These are phyloP conservation scores for Globisporangium cederbergense DNA, from an alignment of 352 stramenopile genomes.

Conservation along the genomic window DNA sequence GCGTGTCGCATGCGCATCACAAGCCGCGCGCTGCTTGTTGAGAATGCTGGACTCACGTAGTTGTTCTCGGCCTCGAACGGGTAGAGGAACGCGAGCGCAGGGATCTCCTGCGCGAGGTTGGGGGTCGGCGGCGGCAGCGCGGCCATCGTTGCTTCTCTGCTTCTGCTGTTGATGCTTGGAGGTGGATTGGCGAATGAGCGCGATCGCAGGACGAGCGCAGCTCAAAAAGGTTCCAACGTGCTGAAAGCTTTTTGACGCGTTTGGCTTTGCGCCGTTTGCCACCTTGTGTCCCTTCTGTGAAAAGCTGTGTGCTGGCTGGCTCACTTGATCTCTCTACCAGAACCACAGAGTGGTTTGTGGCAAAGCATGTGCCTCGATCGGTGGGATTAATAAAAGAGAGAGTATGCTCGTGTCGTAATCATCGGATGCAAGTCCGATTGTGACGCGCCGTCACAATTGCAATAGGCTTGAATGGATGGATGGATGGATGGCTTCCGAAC, in stretches of 20 bases:
- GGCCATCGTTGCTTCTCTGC: slow-evolving; percentile 2
- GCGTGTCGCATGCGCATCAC: slow-evolving; percentile 8
- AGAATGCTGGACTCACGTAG: slow-evolving; percentile 29
- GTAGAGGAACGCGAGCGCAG: slow-evolving; percentile 55
- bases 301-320: background rate
- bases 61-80: slow-evolving; percentile 73
- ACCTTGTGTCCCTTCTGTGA: background rate
- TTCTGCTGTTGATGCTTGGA: background rate
- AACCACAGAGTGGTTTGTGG: too few species aligned
- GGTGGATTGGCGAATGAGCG: slow-evolving; percentile 13
- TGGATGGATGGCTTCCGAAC: too few species aligned
- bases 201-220: background rate
- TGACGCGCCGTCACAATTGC: too few species aligned
- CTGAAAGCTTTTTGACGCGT: background rate
- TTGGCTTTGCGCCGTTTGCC: background rate
- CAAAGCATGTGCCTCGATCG: too few species aligned
- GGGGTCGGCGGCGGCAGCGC: slow-evolving; percentile 11
- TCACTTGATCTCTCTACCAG: too few species aligned
- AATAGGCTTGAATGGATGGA: too few species aligned
- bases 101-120: slow-evolving; percentile 46
- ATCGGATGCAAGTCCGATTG: too few species aligned
- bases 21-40: background rate
- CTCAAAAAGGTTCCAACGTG: slow-evolving; percentile 1
- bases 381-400: too few species aligned
- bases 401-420: too few species aligned